Conservation (phyloP, 2,329 filamentous ascomycete genomes). For the Myriosclerotinia scirpicola region DNA sequence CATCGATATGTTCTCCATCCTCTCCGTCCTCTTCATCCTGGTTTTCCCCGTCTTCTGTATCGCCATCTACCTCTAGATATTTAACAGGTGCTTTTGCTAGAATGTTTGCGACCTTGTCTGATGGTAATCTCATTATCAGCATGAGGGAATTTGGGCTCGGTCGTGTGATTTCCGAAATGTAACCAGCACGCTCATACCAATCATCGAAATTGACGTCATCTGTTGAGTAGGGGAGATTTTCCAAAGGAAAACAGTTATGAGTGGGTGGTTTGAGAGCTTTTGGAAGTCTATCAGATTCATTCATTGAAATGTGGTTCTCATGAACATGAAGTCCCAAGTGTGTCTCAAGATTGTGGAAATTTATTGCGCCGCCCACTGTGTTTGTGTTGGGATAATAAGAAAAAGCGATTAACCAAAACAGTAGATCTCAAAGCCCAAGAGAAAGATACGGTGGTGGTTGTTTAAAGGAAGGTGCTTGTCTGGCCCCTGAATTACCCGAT, state of each 20-base stretch:
- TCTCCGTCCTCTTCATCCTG: too few species aligned
- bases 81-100: not conserved
- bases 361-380: too few species aligned
- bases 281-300: too few species aligned
- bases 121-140: not conserved
- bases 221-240: not conserved
- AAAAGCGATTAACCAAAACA: not conserved
- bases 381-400: not conserved
- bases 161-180: not conserved
- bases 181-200: not conserved
- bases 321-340: too few species aligned
- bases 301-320: too few species aligned
- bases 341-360: too few species aligned
- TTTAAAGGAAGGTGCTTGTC: not conserved
- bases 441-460: not conserved
- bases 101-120: not conserved
- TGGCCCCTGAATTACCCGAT: not conserved
- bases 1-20: not conserved
- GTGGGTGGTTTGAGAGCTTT: too few species aligned
- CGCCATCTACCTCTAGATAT: not conserved
- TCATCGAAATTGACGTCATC: not conserved
- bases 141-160: not conserved
- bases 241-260: not conserved
- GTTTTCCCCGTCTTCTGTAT: too few species aligned
- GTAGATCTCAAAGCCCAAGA: not conserved